Conservation (phyloP, 1,139 yeast genomes). For the Suhomyces ambrosiae region DNA sequence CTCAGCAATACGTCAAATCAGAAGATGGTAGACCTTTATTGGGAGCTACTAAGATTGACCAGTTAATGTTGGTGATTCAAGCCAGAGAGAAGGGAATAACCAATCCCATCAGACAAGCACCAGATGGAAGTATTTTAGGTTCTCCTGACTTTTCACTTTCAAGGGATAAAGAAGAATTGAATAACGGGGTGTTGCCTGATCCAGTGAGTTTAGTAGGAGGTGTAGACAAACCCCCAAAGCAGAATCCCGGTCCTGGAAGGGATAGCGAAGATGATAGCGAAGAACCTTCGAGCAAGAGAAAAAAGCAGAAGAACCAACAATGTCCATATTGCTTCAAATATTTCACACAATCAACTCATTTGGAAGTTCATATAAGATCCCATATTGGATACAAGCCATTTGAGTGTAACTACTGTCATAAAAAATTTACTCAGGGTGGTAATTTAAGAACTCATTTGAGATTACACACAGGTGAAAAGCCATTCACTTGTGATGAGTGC, state of each 20-base stretch:
- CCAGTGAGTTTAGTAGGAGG: slow-evolving; percentile 78
- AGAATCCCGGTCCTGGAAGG: slow-evolving; percentile 6
- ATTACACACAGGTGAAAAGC: slow-evolving; percentile 90
- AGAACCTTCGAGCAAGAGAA: slow-evolving; percentile 27
- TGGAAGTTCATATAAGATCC: slow-evolving; percentile 76
- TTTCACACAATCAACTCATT: slow-evolving; percentile 74
- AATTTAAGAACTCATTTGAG: slow-evolving; percentile 85
- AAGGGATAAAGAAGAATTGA: slow-evolving; percentile 23
- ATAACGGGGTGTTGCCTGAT: slow-evolving; percentile 52
- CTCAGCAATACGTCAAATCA: slow-evolving; percentile 46
- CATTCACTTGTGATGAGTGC: slow-evolving; percentile 76
- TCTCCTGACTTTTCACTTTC: slow-evolving; percentile 22
- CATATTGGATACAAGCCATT: slow-evolving; percentile 81
- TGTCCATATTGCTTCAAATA: slow-evolving; percentile 70
- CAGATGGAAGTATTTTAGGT: slow-evolving; percentile 59
- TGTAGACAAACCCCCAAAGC: slow-evolving; percentile 64
- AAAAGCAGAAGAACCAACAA: slow-evolving; percentile 57
- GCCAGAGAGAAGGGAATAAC: slow-evolving; percentile 78
- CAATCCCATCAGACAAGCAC: slow-evolving; percentile 59
- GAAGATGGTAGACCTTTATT: slow-evolving; percentile 69
- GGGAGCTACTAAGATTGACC: slow-evolving; percentile 89
- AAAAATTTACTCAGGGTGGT: slow-evolving; percentile 89
- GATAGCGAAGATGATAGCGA: slow-evolving; percentile 24
- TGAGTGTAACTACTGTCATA: slow-evolving; percentile 76
- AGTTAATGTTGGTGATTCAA: slow-evolving; percentile 84